Conservation (phyloP, 768 basidiomycete species). For the Kwoniella dendrophila region DNA sequence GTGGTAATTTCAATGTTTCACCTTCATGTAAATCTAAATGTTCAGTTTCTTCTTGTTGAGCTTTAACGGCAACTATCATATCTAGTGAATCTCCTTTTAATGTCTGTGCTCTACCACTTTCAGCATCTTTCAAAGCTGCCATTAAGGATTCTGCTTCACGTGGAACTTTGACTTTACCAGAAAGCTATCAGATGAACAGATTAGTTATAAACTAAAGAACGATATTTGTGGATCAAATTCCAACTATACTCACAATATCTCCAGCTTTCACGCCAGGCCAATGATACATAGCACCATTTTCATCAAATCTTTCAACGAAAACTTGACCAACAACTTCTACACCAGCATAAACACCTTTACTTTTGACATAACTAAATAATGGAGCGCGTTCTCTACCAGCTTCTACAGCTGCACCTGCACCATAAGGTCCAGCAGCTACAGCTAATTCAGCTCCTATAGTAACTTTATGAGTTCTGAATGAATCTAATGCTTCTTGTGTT, state of each 20-base stretch:
- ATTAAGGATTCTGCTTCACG: conserved; percentile 41
- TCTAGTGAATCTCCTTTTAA: conserved; percentile 44
- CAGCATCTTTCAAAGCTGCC: conserved; percentile 48
- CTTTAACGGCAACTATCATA: no score
- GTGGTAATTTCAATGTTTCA: conserved; percentile 51
- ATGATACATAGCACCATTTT: conserved; percentile 55
- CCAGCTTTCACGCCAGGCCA: conserved; percentile 54
- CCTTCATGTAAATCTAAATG: conserved; percentile 36
- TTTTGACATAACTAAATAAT: conserved; percentile 52
- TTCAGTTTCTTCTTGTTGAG: conserved; percentile 25
- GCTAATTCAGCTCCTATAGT: conserved; percentile 52
- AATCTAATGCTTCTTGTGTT: conserved; percentile 51
- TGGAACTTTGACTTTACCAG: conserved; percentile 50
- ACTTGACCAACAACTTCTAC: conserved; percentile 56
- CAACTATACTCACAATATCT: conserved; percentile 47
- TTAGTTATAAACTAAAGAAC: neutral
- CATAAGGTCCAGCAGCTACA: conserved; percentile 54
- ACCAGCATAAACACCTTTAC: conserved; percentile 55
- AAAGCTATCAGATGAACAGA: no score
- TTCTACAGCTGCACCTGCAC: conserved; percentile 54
- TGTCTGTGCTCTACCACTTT: conserved; percentile 45
- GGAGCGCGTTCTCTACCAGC: conserved; percentile 52
- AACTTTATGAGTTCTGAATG: conserved; percentile 54
- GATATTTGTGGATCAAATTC: neutral
- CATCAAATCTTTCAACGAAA: conserved; percentile 52